phyloP scores from a whole-genome alignment of 495 filamentous ascomycete genomes.

The Podospora pseudoanserina region DNA sequence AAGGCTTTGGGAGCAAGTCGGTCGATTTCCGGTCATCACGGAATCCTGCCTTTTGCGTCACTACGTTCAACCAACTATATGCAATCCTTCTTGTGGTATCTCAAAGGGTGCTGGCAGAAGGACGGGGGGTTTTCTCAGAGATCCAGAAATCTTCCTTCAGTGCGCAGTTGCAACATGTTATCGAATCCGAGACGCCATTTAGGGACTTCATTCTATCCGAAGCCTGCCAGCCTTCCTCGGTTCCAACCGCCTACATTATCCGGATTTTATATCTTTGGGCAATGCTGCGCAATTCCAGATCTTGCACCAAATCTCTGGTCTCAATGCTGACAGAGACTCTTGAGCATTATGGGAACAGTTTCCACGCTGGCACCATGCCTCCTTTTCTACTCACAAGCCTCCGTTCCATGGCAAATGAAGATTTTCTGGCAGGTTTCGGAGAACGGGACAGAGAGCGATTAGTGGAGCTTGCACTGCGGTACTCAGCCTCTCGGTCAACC shows the following conservation, averaged over 20 bases:
- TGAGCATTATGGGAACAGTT: slow-evolving; percentile 19
- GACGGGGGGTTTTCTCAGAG: background rate
- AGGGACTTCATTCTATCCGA: slow-evolving; percentile 14
- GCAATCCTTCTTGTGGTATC: slow-evolving; percentile 21
- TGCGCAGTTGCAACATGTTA: slow-evolving; percentile 16
- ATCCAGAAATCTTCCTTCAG: background rate
- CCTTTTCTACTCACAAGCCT: slow-evolving; percentile 21
- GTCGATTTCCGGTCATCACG: slow-evolving; percentile 38
- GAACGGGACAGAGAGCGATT: slow-evolving; percentile 7
- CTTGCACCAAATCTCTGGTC: slow-evolving; percentile 7
- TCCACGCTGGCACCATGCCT: slow-evolving; percentile 22
- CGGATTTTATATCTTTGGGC: slow-evolving; percentile 26
- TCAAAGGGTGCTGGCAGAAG: slow-evolving; percentile 6
- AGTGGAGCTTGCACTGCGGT: slow-evolving; percentile 6
- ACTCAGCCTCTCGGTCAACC: slow-evolving; percentile 3
- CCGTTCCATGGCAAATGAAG: slow-evolving; percentile 14
- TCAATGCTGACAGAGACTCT: slow-evolving; percentile 22
- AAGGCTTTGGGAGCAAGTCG: slow-evolving; percentile 37
- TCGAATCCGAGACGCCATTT: slow-evolving; percentile 18
- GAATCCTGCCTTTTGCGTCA: slow-evolving; percentile 55
- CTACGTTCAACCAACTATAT: slow-evolving; percentile 59
- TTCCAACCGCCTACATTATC: slow-evolving; percentile 27
- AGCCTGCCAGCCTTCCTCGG: slow-evolving; percentile 12
- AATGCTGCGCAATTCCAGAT: slow-evolving; percentile 9
- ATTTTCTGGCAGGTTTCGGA: background rate